Evolutionary conservation across 1,139 yeast genomes (phyloP), one percentile per base, ranked within the genome.

Genomic region (Pichia sp.): DNA sequence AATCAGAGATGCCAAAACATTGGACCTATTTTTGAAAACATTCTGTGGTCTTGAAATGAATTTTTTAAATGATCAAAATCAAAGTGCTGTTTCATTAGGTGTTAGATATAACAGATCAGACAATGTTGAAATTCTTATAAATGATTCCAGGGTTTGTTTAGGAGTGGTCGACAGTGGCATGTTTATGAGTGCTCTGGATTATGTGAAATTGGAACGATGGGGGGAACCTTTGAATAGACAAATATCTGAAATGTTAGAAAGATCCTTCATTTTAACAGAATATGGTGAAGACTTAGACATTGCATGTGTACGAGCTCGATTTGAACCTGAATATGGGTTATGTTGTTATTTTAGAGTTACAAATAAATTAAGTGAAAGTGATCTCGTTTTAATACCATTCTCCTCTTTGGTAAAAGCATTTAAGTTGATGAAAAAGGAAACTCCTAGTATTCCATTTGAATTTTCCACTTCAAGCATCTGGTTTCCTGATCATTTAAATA

Each of bases 61-160:
- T 58, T 75, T 72, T 52, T 62, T 74, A 32, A 90, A 90, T 57
- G 58, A 61, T 27, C 75, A 44, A 3, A 50, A 50, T 23, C 44
- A 49, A 38, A 46, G 46, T 32, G 50, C 54, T 6, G 41, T 51
- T n/a, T 40, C 49, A 3, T 39, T 45, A 5, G 47, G 47, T 29
- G 77, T 85, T 41, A 83, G 84, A 56, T 87, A 80, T 61, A 81
- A 80, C 50, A 68, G 95, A 40, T 45, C 73, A 1, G 81, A 77
- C 2, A 84, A 85, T 49, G 67, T 87, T 27, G 57, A 64, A 35
- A 66, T 64, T 3, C 59, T 83, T 0, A 49, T 81, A 3, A 45
- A 56, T 3, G 82, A 79, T 53, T 52, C 61, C 0, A 55, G 79
- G 42, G 57, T 79, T 9, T 65, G 74, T 16, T 64, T 81, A 27